Evolutionary conservation across 1,139 yeast species (phyloP).

Genomic region (Magnusiomyces clavatus): DNA sequence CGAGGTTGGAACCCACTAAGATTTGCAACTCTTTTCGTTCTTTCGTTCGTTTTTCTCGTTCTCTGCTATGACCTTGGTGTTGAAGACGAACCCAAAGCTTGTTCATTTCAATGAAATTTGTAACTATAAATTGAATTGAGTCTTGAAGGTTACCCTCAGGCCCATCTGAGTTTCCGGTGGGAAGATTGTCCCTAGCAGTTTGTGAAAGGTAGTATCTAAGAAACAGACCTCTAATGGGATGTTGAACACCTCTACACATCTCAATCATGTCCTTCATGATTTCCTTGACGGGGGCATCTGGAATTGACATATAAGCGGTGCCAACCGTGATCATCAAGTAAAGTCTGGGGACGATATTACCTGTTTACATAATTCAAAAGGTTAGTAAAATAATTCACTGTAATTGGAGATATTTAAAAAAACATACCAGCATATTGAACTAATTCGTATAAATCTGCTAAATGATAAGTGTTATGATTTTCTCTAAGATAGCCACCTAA

Average conservation of each 20-base stretch:
- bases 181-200: conserved; percentile 65
- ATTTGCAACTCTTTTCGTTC: conserved; percentile 89
- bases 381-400: background rate
- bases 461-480: conserved; percentile 64
- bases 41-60: conserved; percentile 60
- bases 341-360: conserved; percentile 79
- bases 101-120: conserved; percentile 94
- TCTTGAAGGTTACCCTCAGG: conserved; percentile 48
- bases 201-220: conserved; percentile 84
- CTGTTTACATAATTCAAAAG: conserved; percentile 1
- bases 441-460: conserved; percentile 86
- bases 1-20: conserved; percentile 86
- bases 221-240: conserved; percentile 81
- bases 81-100: conserved; percentile 94
- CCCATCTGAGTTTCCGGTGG: conserved; percentile 32
- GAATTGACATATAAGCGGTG: conserved; percentile 71
- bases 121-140: conserved; percentile 64
- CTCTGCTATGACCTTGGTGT: conserved; percentile 90
- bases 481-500: conserved; percentile 59
- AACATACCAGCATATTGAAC: conserved; percentile 74
- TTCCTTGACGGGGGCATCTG: conserved; percentile 76
- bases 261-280: conserved; percentile 95
- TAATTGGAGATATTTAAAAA: background rate
- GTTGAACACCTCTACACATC: conserved; percentile 97
- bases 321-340: conserved; percentile 96